phyloP scores from a whole-genome alignment of 768 basidiomycete species.

The Amylocystis lapponica region DNA sequence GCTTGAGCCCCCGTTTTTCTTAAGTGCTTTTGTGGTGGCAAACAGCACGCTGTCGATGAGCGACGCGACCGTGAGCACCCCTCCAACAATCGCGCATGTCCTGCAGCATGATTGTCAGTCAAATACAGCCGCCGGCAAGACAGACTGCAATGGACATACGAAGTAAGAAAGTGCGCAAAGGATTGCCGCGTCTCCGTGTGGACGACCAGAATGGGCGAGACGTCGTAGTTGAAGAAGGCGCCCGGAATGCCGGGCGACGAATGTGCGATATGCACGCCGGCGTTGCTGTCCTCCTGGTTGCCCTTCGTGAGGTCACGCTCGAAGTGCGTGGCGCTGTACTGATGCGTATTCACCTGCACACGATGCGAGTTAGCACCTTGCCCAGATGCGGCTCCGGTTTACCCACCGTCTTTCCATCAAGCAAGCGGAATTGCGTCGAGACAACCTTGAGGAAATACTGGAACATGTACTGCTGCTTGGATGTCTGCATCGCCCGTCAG shows the following conservation, averaged over 20 bases:
- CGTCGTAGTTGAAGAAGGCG: conserved; percentile 91
- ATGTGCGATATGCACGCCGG: conserved; percentile 71
- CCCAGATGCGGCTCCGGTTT: not conserved
- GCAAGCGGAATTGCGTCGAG: conserved; percentile 86
- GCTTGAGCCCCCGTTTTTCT: conserved; percentile 39
- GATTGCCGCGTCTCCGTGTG: conserved; percentile 89
- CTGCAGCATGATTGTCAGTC: conserved; percentile 33
- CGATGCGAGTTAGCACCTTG: not conserved
- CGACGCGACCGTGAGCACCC: conserved; percentile 91
- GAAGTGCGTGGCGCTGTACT: conserved; percentile 95
- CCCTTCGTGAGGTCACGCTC: conserved; percentile 83
- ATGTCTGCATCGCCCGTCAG: conserved; percentile 42
- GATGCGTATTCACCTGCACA: conserved; percentile 76
- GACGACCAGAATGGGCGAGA: conserved; percentile 92
- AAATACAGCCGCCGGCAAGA: not conserved
- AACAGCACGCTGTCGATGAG: conserved; percentile 85
- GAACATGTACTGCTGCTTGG: conserved; percentile 87
- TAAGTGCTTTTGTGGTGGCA: conserved; percentile 69
- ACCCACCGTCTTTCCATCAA: conserved; percentile 64
- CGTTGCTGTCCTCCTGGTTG: conserved; percentile 46
- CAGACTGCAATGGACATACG: conserved; percentile 46
- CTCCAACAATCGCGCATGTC: conserved; percentile 96
- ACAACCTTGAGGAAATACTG: conserved; percentile 99
- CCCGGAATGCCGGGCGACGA: conserved; percentile 75
- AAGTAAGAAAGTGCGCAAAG: conserved; percentile 97